phyloP scores from a whole-genome alignment of 495 filamentous ascomycete species.

The Usnea hakonensis region DNA sequence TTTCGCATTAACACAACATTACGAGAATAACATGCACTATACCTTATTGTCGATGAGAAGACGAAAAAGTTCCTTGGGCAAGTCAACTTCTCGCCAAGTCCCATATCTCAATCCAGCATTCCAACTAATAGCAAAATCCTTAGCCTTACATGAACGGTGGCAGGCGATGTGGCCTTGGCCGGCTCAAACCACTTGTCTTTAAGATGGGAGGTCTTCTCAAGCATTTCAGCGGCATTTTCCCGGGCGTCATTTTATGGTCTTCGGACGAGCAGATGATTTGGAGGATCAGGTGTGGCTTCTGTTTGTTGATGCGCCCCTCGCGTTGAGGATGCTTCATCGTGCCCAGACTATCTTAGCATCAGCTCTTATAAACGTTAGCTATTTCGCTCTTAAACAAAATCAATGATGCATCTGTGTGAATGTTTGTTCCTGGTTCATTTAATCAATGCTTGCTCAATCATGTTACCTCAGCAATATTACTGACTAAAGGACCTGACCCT shows the following conservation, averaged over 20 bases:
- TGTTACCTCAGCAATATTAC: not conserved
- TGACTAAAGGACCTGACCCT: not conserved
- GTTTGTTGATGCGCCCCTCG: not conserved
- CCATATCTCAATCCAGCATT: not conserved
- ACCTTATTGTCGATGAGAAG: not conserved
- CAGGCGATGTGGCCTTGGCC: constrained; percentile 9
- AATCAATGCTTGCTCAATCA: not conserved
- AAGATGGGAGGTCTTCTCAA: constrained; percentile 13
- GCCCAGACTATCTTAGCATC: constrained; percentile 2
- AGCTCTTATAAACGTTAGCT: constrained; percentile 1
- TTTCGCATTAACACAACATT: not conserved
- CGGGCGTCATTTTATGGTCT: constrained; percentile 15
- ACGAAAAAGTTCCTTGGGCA: not conserved
- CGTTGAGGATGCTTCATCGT: constrained; percentile 1
- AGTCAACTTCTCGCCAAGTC: not conserved
- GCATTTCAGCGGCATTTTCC: constrained; percentile 18
- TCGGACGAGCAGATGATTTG: not conserved
- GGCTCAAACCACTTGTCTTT: constrained; percentile 3
- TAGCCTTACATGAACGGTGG: constrained; percentile 7
- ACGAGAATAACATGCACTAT: constrained; percentile 8
- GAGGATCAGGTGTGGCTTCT: not conserved
- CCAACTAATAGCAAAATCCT: not conserved
- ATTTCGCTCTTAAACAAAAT: constrained; percentile 4
- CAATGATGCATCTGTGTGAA: not conserved
- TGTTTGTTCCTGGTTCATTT: not conserved